These are phyloP conservation scores for Coriolopsis trogii DNA, from an alignment of 1,284 basidiomycete species.

Conservation along the genomic window DNA sequence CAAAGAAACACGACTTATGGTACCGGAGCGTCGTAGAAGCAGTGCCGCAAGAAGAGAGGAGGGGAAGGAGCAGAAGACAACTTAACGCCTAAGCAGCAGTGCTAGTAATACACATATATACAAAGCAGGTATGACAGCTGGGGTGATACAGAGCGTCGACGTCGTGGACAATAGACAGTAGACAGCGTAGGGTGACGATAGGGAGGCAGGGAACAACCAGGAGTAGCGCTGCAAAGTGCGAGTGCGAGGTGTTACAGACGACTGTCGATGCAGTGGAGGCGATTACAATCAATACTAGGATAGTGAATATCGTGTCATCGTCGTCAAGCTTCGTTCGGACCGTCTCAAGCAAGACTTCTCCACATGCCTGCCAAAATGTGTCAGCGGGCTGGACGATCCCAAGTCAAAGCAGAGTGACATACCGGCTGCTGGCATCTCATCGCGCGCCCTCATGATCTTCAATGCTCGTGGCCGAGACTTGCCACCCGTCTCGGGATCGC, in stretches of 20 bases:
- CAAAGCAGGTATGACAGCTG: slow-evolving; percentile 29
- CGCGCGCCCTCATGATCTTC: slow-evolving; percentile 61
- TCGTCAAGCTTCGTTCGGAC: slow-evolving; percentile 13
- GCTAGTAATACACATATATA: slow-evolving; percentile 27
- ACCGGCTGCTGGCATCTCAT: slow-evolving; percentile 34
- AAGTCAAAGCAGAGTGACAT: slow-evolving; percentile 14
- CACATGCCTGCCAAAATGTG: slow-evolving; percentile 53
- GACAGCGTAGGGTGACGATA: background rate
- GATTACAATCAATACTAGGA: slow-evolving; percentile 27
- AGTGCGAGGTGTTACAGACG: slow-evolving; percentile 26
- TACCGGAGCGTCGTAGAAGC: no score
- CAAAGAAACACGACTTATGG: no score
- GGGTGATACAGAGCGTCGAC: slow-evolving; percentile 25
- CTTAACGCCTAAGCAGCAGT: background rate
- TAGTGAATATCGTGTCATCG: slow-evolving; percentile 23
- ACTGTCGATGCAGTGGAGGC: slow-evolving; percentile 16
- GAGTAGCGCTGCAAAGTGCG: slow-evolving; percentile 10
- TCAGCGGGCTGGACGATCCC: no score
- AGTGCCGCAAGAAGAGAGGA: no score
- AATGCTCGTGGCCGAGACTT: slow-evolving; percentile 61
- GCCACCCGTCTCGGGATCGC: slow-evolving; percentile 36
- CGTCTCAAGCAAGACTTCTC: slow-evolving; percentile 63
- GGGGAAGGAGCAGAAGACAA: no score
- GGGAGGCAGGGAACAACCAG: background rate
- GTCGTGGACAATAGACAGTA: slow-evolving; percentile 1